phyloP scores from a whole-genome alignment of 148 eudicot species.

The Vaccinium macrocarpon region DNA sequence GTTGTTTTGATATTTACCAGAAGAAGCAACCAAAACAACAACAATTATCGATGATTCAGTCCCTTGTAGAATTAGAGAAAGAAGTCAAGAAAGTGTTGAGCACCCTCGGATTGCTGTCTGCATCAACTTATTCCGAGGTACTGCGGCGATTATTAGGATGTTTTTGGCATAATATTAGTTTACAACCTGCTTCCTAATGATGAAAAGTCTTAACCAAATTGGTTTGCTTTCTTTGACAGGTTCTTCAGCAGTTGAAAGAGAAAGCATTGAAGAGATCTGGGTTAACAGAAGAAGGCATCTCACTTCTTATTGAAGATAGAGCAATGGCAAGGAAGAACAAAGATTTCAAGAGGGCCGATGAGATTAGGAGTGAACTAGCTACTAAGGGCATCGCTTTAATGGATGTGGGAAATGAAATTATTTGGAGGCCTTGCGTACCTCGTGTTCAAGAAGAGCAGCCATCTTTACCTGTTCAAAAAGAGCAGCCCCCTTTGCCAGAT shows the following conservation, averaged over 20 bases:
- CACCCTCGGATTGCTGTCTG: conserved; percentile 66
- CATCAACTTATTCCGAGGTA: conserved; percentile 66
- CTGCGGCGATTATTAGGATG: not conserved
- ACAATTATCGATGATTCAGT: conserved; percentile 35
- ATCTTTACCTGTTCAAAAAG: conserved; percentile 8
- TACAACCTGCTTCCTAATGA: not conserved
- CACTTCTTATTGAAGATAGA: conserved; percentile 53
- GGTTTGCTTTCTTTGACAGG: conserved; percentile 36
- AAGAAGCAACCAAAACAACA: conserved; percentile 65
- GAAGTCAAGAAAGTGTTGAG: conserved; percentile 52
- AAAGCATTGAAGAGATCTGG: conserved; percentile 71
- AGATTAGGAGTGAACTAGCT: conserved; percentile 53
- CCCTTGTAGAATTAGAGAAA: conserved; percentile 52
- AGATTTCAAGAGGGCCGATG: conserved; percentile 61
- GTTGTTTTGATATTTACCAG: conserved; percentile 37
- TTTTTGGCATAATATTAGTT: too few relatives aligned
- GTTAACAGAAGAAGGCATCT: conserved; percentile 59
- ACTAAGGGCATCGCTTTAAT: conserved; percentile 73
- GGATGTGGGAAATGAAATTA: conserved; percentile 65
- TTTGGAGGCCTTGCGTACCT: conserved; percentile 75
- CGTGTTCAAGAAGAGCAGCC: conserved; percentile 15
- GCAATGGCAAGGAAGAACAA: conserved; percentile 60
- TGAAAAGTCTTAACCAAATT: not conserved
- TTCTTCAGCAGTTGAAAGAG: conserved; percentile 68
- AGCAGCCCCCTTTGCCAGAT: conserved; percentile 21